Conservation (phyloP, 768 basidiomycete genomes). For the Boletellus sp. region DNA sequence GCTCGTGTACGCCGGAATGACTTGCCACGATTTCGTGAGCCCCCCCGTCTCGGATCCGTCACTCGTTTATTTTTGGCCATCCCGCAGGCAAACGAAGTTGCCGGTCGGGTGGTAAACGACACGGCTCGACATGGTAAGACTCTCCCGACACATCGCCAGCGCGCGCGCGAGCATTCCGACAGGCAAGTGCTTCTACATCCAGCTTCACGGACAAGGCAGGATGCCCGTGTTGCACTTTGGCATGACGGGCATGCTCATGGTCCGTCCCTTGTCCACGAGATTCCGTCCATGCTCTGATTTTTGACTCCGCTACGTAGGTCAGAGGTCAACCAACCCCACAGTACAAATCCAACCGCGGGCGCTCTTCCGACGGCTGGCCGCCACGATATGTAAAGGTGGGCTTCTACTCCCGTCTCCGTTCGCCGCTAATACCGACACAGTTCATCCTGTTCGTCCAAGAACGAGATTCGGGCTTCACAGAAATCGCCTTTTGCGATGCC, state of each 20-base stretch:
- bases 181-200: constrained; percentile 69
- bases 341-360: constrained; percentile 46
- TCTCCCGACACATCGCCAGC: neutral
- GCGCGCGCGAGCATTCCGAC: neutral
- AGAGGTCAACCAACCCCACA: constrained; percentile 46
- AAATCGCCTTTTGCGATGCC: constrained; percentile 70
- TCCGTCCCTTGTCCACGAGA: constrained; percentile 16
- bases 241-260: constrained; percentile 84
- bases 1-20: constrained; percentile 58
- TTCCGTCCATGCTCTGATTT: neutral
- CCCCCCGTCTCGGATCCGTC: neutral
- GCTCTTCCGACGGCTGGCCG: constrained; percentile 52
- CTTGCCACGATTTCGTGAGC: constrained; percentile 60
- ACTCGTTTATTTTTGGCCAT: neutral
- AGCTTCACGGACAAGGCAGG: constrained; percentile 56
- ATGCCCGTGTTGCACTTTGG: constrained; percentile 76
- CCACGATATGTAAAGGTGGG: constrained; percentile 62
- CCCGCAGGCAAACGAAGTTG: constrained; percentile 50
- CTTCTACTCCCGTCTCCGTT: neutral
- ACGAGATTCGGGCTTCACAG: constrained; percentile 30
- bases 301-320: constrained; percentile 31
- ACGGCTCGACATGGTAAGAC: constrained; percentile 53
- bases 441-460: constrained; percentile 61
- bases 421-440: constrained; percentile 27
- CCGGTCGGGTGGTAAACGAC: constrained; percentile 43